Conservation (phyloP, 208 protist genomes). For the Trichomonas gallinae region DNA sequence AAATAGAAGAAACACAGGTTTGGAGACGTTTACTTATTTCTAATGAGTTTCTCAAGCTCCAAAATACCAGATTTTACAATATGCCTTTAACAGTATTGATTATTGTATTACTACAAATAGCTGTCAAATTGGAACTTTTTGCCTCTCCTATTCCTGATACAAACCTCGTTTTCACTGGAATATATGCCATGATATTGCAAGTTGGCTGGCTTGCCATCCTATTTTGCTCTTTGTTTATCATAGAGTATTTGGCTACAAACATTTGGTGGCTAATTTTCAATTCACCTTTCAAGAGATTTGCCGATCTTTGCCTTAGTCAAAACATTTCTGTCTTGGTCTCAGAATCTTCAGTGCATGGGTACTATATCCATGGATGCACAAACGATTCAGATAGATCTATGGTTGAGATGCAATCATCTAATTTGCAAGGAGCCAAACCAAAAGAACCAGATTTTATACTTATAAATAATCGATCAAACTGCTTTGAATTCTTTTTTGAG, state of each 20-base stretch:
- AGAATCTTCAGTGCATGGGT: background rate
- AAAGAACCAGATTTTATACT: background rate
- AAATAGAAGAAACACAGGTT: background rate
- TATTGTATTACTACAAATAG: background rate
- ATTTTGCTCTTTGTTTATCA: background rate
- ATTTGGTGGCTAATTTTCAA: background rate
- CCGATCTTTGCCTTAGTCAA: background rate
- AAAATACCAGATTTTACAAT: background rate
- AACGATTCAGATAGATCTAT: background rate
- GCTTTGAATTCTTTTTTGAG: too few relatives aligned
- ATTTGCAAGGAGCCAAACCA: background rate
- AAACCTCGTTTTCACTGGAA: background rate
- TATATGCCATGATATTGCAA: background rate
- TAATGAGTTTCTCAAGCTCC: background rate
- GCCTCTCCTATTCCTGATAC: background rate
- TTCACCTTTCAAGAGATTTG: background rate
- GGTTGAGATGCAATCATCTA: background rate
- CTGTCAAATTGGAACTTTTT: background rate
- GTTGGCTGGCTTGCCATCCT: background rate
- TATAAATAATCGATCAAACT: too few relatives aligned
- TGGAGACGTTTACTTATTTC: background rate
- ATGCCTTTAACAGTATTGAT: background rate
- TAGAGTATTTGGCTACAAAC: background rate
- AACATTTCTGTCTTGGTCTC: background rate
- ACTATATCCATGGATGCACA: background rate